Evolutionary conservation across 164 flowering plant species (phyloP), one percentile per base, ranked within the genome.

Genomic region (Aristolochia fimbriata): DNA sequence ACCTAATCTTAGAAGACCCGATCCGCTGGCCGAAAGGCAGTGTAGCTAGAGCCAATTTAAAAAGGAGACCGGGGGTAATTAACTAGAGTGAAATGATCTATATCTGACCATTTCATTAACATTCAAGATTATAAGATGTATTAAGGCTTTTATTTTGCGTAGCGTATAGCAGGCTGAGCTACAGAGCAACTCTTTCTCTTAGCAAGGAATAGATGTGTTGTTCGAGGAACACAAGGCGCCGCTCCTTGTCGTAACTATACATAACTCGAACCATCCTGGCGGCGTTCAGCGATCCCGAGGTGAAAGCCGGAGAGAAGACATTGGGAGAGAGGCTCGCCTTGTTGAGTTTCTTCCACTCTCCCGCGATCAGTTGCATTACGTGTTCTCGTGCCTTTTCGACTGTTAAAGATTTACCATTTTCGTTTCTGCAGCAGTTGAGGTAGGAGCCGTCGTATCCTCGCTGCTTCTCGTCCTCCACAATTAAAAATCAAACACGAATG

Each of bases 401-500:
- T 0, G 19, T 1, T 0, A 81, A 54, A 1, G 10, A 8, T 15
- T 47, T 72, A 58, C 55, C 20, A 19, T 72, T 22, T 51, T 78
- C 77, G 19, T 69, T 76, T 71, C 78, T 61, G 69, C 73, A 77
- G 61, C 66, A 83, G 0, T 74, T 76, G 13, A 80, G 33, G 59
- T 78, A 84, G 0, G 91, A 84, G 5, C 85, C 87, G 48, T 85
- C 91, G 14, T 69, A 12, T 0, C 85, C 91, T 1, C 73, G 72
- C 68, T 81, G 85, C 45, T 78, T 68, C 68, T 82, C 91, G 63
- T 84, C 87, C 85, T 82, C n/a, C 53, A 49, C 2, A 27, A 27
- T 27, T 27, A 27, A 19, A 17, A 4, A 25, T 6, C 16, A 47
- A 4, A 2, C 12, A 59, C 15, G 11, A 0, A 0, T 59, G 12